These are phyloP conservation scores for Trichoderma sp. DNA, from an alignment of 2,329 filamentous ascomycete genomes.

Conservation along the genomic window DNA sequence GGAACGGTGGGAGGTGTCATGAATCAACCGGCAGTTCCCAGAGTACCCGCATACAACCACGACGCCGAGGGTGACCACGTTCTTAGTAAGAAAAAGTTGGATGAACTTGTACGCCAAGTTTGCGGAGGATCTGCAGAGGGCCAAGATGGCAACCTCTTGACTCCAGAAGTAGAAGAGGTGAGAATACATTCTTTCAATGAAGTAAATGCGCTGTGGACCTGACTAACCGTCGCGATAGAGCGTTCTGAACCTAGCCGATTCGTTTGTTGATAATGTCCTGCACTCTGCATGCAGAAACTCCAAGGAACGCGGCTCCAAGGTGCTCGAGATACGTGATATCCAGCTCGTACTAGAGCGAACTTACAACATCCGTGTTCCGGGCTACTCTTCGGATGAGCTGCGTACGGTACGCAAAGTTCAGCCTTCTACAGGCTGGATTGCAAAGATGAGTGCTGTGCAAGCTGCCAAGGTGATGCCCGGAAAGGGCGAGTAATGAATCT, in stretches of 20 bases:
- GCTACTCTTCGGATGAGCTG: constrained; percentile 91
- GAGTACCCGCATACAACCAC: constrained; percentile 78
- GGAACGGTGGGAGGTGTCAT: constrained; percentile 78
- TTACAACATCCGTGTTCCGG: constrained; percentile 89
- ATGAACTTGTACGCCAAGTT: constrained; percentile 91
- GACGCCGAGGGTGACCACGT: constrained; percentile 91
- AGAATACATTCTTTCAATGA: constrained; percentile 27
- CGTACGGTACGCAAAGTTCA: constrained; percentile 92
- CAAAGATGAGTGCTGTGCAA: constrained; percentile 96
- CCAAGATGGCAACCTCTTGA: constrained; percentile 73
- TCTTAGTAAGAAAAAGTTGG: constrained; percentile 95
- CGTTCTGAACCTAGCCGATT: constrained; percentile 84
- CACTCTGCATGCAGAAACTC: constrained; percentile 84
- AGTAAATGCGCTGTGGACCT: constrained; percentile 10
- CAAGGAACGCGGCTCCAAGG: constrained; percentile 86
- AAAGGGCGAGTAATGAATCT: constrained; percentile 47
- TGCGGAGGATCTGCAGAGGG: constrained; percentile 74
- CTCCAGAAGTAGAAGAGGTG: constrained; percentile 95
- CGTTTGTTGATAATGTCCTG: constrained; percentile 91
- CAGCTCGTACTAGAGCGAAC: constrained; percentile 80
- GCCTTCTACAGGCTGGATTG: constrained; percentile 84
- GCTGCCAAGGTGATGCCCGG: constrained; percentile 79
- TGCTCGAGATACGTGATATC: constrained; percentile 84
- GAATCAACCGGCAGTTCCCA: constrained; percentile 80
- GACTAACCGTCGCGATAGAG: constrained; percentile 53